Base-by-base conservation (phyloP, 305 asterid species). In the Fraxinus nigra region DNA sequence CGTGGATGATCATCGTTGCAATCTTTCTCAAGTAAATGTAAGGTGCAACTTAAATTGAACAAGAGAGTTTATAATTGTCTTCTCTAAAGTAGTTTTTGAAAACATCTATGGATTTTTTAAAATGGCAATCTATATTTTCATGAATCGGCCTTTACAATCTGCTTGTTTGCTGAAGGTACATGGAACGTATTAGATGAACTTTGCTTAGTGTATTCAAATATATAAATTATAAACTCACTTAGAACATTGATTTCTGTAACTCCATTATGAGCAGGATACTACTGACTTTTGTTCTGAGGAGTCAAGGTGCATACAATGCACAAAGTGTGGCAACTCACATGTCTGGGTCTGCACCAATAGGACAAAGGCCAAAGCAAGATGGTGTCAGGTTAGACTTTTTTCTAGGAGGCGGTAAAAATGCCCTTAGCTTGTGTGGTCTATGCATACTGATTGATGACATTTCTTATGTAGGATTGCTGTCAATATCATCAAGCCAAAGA, bases 401-500 rank as follows among this genome's bases (percentile, higher is more conserved):
- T 74, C 72, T 73, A 16, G 79, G 43, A 77, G 80, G 22, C 1
- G 38, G 46, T 67, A 34, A 43, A 54, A 67, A 40, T 72, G 8
- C 73, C 18, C 9, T 33, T 38, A 72, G 28, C 77, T 33, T 56
- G 16, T 75, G 81, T 80, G 84, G 76, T 74, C 69, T 56, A 46
- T 77, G 82, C 79, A 75, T 82, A 43, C 76, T 9, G 70, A 82
- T 32, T 84, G 48, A 85, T 79, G 43, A 73, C 72, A 78, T 80
- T 78, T 85, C 76, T 48, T 82, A 86, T 73, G 81, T 79, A 95
- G 98, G 99, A 96, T 89, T 96, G 99, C 89, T 91, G 98, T 89
- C 98, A 94, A 87, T 93, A 96, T 88, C 99, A 96, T 82, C 97
- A 92, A 88, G 99, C 98, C 85, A 96, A 96, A 88, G 98, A 96